A percentile compares a stretch with the other conserved stretches of the same genome.
These are phyloP conservation scores for Fusarium sp. DNA, from an alignment of 2,329 filamentous ascomycete genomes.

Conservation along the genomic window DNA sequence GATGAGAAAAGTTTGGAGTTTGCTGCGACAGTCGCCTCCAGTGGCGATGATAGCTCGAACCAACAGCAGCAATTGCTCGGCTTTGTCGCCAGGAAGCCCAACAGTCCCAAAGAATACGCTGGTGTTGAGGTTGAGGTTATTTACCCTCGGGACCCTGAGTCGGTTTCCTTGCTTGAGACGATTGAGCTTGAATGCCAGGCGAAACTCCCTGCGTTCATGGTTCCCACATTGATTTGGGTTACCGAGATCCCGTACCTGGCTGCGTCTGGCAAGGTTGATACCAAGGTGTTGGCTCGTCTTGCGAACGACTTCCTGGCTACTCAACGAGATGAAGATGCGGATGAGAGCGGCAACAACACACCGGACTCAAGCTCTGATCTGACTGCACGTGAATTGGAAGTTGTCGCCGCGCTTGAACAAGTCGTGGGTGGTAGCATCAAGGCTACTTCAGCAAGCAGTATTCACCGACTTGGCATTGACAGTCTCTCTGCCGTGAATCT, in stretches of 20 bases:
- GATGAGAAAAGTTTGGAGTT: slow-evolving; percentile 11
- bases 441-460: background rate
- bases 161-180: background rate
- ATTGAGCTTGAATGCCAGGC: slow-evolving; percentile 15
- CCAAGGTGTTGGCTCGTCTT: slow-evolving; percentile 11
- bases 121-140: background rate
- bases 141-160: background rate
- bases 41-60: background rate
- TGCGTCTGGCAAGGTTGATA: slow-evolving; percentile 31
- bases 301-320: slow-evolving; percentile 6
- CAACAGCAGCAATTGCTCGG: slow-evolving; percentile 6
- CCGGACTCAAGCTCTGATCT: background rate
- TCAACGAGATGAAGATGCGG: background rate
- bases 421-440: slow-evolving; percentile 8
- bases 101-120: background rate
- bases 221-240: slow-evolving; percentile 16
- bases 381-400: background rate
- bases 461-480: slow-evolving; percentile 25
- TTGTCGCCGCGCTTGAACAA: slow-evolving; percentile 6
- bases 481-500: slow-evolving; percentile 28
- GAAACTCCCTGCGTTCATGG: slow-evolving; percentile 27
- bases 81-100: slow-evolving; percentile 3
- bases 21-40: slow-evolving; percentile 25
- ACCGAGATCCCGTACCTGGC: slow-evolving; percentile 26
- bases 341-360: accelerated